phyloP scores from a whole-genome alignment of 495 filamentous ascomycete species.

The Pyrenula massariospora region DNA sequence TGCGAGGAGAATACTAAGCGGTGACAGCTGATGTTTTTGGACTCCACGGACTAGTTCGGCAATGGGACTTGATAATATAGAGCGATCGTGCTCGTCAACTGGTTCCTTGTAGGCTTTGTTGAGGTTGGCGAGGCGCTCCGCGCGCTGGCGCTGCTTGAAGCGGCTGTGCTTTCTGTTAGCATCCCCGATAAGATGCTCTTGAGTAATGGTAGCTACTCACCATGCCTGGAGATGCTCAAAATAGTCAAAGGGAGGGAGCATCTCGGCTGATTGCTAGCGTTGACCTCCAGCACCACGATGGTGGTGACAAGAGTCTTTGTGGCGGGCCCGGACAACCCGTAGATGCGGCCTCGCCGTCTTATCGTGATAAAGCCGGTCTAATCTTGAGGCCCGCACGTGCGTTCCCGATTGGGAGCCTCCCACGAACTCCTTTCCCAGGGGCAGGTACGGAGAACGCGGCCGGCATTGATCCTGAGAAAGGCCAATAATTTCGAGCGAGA shows the following conservation, averaged over 20 bases:
- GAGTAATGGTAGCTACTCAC: constrained; percentile 20
- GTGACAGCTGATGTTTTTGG: constrained; percentile 49
- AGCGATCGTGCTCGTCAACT: constrained; percentile 46
- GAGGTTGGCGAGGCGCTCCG: constrained; percentile 53
- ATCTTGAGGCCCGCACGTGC: not conserved
- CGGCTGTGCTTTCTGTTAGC: constrained; percentile 37
- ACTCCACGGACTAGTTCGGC: constrained; percentile 67
- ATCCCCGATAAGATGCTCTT: not conserved
- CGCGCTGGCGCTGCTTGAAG: constrained; percentile 68
- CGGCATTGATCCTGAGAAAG: too few relatives aligned
- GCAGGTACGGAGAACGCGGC: too few relatives aligned
- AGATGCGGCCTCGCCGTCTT: too few relatives aligned
- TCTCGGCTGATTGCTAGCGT: constrained; percentile 6
- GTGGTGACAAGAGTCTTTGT: too few relatives aligned
- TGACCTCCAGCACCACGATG: too few relatives aligned
- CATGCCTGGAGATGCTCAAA: constrained; percentile 42
- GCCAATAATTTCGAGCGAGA: too few relatives aligned
- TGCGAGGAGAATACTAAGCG: constrained; percentile 68
- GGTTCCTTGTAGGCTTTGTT: constrained; percentile 50
- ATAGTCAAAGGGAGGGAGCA: constrained; percentile 50
- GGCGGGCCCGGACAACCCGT: too few relatives aligned
- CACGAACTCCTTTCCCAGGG: too few relatives aligned
- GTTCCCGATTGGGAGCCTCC: not conserved
- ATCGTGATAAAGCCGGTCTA: not conserved
- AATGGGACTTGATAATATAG: constrained; percentile 63